Evolutionary conservation across 2,329 filamentous ascomycete species (phyloP).

Genomic region (Pseudogymnoascus sp.): DNA sequence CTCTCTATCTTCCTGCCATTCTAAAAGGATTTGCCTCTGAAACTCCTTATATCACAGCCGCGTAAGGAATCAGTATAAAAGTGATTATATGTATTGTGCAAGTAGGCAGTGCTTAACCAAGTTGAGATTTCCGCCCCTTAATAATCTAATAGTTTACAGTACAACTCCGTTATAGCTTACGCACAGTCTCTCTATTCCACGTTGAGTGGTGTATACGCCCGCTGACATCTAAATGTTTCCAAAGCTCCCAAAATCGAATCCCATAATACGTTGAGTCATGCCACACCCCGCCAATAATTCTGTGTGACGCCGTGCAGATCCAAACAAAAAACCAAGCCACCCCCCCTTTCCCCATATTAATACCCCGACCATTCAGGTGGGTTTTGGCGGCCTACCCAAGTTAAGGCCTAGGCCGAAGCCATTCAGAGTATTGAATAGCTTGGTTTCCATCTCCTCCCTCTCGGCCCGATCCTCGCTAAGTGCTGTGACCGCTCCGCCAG

Average conservation of each 20-base stretch:
- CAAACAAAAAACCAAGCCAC: background rate
- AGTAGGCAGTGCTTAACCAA: background rate
- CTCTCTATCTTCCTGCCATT: background rate
- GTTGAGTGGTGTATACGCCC: conserved; percentile 4
- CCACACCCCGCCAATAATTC: background rate
- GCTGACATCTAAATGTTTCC: background rate
- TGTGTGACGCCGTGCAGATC: background rate
- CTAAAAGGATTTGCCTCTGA: background rate
- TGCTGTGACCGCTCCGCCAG: conserved; percentile 82
- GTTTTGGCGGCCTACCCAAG: background rate
- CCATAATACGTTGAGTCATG: conserved; percentile 1
- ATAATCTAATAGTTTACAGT: background rate
- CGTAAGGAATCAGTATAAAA: background rate
- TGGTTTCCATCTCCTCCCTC: conserved; percentile 83
- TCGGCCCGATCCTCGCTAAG: conserved; percentile 74
- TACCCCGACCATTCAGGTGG: background rate
- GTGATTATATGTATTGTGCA: background rate
- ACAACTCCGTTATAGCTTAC: background rate
- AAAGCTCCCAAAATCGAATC: background rate
- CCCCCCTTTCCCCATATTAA: background rate
- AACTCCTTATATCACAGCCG: background rate
- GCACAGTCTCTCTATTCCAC: background rate
- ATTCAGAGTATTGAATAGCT: conserved; percentile 33
- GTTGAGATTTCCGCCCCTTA: background rate
- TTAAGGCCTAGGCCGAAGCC: background rate